Conservation (phyloP, 2,329 filamentous ascomycete species). For the Malbranchea cinnamomea region DNA sequence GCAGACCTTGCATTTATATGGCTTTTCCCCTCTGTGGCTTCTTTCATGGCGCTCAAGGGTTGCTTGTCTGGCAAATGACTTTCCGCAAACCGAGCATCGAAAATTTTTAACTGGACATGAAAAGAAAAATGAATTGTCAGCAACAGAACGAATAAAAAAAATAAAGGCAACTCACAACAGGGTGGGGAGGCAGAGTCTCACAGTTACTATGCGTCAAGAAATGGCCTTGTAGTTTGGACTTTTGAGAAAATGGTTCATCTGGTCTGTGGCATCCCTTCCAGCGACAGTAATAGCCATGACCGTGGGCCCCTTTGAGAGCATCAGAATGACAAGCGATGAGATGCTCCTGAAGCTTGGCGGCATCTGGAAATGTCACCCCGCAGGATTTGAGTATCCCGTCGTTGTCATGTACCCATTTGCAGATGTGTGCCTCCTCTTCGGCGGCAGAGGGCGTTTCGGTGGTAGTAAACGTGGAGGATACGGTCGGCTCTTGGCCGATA, state of each 20-base stretch:
- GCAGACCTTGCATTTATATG: slow-evolving; percentile 26
- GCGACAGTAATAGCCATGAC: slow-evolving; percentile 29
- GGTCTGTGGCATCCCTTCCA: slow-evolving; percentile 30
- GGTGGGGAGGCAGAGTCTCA: slow-evolving; percentile 11
- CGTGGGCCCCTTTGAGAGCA: slow-evolving; percentile 23
- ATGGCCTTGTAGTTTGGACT: slow-evolving; percentile 30
- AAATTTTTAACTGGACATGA: slow-evolving; percentile 25
- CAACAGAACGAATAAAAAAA: neutral
- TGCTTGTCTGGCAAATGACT: slow-evolving; percentile 28
- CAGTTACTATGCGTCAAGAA: slow-evolving; percentile 31
- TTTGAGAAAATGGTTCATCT: slow-evolving; percentile 30
- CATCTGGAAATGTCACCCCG: slow-evolving; percentile 21
- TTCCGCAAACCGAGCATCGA: slow-evolving; percentile 26
- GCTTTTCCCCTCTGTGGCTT: slow-evolving; percentile 30
- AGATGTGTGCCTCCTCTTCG: slow-evolving; percentile 22
- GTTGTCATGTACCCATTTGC: slow-evolving; percentile 20
- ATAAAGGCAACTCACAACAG: neutral
- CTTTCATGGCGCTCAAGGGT: slow-evolving; percentile 30
- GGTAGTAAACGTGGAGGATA: slow-evolving; percentile 23
- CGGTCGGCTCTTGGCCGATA: slow-evolving; percentile 20
- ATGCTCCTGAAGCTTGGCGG: slow-evolving; percentile 26
- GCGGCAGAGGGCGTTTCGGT: slow-evolving; percentile 20
- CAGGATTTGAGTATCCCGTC: slow-evolving; percentile 14
- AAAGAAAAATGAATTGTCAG: slow-evolving; percentile 3
- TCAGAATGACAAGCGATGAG: slow-evolving; percentile 23